A percentile compares a stretch with the other conserved stretches of the same genome.
Conservation (phyloP, 176 grass and related monocot species). For the Luzula sylvatica region DNA sequence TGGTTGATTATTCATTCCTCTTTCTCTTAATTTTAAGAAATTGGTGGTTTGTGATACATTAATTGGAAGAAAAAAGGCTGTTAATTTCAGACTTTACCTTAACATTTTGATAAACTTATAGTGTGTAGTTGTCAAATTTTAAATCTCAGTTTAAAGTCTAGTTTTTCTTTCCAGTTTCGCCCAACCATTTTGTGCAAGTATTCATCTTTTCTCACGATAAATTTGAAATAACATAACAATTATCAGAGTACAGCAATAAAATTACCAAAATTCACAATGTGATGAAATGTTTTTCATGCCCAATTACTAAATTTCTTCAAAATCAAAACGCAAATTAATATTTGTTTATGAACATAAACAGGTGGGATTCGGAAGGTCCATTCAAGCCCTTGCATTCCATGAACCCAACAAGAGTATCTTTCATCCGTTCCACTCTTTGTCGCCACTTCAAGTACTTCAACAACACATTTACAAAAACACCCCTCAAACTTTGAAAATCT, state of each 20-base stretch:
- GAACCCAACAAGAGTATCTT: slow-evolving; percentile 77
- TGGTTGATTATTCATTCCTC: slow-evolving; percentile 32
- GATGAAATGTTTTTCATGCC: too few relatives aligned
- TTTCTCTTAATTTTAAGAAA: not conserved
- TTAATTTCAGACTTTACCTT: not conserved
- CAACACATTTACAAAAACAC: not conserved
- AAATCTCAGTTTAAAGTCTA: too few relatives aligned
- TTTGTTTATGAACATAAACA: slow-evolving; percentile 14
- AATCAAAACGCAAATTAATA: too few relatives aligned
- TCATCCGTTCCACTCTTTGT: slow-evolving; percentile 72
- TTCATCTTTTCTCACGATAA: too few relatives aligned
- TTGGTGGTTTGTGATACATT: not conserved
- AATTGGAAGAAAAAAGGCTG: not conserved
- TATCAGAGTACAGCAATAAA: too few relatives aligned
- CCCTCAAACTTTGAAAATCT: not conserved
- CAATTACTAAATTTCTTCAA: too few relatives aligned
- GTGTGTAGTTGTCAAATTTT: too few relatives aligned
- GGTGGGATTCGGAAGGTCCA: slow-evolving; percentile 86
- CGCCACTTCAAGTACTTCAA: slow-evolving; percentile 66
- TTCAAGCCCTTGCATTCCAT: slow-evolving; percentile 94
- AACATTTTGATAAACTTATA: not conserved
- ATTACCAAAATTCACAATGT: too few relatives aligned
- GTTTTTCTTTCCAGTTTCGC: too few relatives aligned
- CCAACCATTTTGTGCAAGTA: too few relatives aligned
- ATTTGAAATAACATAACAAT: too few relatives aligned